Percentiles rank a stretch among this genome's conserved stretches.
phyloP scores from a whole-genome alignment of 2,329 filamentous ascomycete genomes.

The Mycosphaerella sp. region DNA sequence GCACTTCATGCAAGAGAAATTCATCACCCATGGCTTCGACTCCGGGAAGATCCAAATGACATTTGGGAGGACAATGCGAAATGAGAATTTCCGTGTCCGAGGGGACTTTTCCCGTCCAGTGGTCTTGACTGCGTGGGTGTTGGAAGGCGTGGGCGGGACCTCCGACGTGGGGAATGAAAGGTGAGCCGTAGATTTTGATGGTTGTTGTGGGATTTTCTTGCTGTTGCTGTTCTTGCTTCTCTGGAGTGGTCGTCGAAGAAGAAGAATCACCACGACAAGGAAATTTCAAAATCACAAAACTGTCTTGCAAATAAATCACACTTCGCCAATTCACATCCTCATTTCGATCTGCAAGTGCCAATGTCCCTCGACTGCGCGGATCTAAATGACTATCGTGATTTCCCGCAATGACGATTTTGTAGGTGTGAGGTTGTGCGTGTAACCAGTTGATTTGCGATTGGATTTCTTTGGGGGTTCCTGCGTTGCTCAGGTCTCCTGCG shows the following conservation, averaged over 20 bases:
- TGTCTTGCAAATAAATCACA: slow-evolving; percentile 70
- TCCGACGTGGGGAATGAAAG: slow-evolving; percentile 66
- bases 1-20: slow-evolving; percentile 60
- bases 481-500: slow-evolving; percentile 74
- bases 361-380: slow-evolving; percentile 50
- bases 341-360: slow-evolving; percentile 46
- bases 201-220: slow-evolving; percentile 20
- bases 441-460: slow-evolving; percentile 85
- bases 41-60: slow-evolving; percentile 59
- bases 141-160: slow-evolving; percentile 69
- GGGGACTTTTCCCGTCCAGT: slow-evolving; percentile 68
- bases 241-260: not conserved
- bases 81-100: slow-evolving; percentile 68
- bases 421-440: slow-evolving; percentile 60
- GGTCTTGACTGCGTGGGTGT: slow-evolving; percentile 58
- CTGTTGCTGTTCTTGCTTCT: too few species aligned
- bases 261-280: slow-evolving; percentile 25
- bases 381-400: slow-evolving; percentile 91
- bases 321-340: slow-evolving; percentile 57
- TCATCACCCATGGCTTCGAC: slow-evolving; percentile 58
- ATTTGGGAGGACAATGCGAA: slow-evolving; percentile 71
- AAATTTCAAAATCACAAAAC: slow-evolving; percentile 58
- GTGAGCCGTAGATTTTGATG: slow-evolving; percentile 71
- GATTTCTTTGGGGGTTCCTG: slow-evolving; percentile 64
- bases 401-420: slow-evolving; percentile 78